These are phyloP conservation scores for Penicillium nordicum DNA, from an alignment of 2,329 filamentous ascomycete species.

Conservation along the genomic window DNA sequence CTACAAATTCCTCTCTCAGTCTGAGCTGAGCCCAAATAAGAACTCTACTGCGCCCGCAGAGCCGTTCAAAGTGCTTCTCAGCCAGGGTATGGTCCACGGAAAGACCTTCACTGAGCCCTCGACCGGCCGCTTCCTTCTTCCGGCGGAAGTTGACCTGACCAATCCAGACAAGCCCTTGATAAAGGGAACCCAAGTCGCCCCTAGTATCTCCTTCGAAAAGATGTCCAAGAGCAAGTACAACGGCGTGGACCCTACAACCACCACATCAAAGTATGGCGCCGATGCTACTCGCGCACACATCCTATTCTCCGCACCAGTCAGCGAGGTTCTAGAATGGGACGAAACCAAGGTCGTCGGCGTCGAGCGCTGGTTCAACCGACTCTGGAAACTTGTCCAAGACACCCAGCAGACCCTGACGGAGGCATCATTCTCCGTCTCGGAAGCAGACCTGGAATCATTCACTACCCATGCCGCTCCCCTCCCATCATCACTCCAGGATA, in stretches of 20 bases:
- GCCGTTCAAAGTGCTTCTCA: conserved; percentile 77
- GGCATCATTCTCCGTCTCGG: conserved; percentile 22
- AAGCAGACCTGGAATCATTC: conserved; percentile 16
- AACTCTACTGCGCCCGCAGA: conserved; percentile 52
- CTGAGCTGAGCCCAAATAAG: conserved; percentile 38
- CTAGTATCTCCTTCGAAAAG: conserved; percentile 73
- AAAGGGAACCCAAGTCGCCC: conserved; percentile 56
- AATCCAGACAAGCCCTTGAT: conserved; percentile 58
- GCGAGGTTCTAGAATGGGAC: conserved; percentile 83
- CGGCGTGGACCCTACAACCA: conserved; percentile 74
- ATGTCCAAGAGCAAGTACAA: conserved; percentile 97
- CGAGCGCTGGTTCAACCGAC: conserved; percentile 71
- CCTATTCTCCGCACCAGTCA: conserved; percentile 81
- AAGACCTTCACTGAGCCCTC: conserved; percentile 73
- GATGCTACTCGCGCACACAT: conserved; percentile 84
- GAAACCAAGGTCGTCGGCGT: conserved; percentile 77
- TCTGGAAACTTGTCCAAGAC: conserved; percentile 58
- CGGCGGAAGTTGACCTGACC: conserved; percentile 67
- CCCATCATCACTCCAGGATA: conserved; percentile 26
- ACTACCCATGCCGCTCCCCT: conserved; percentile 26
- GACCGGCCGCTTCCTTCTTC: conserved; percentile 72
- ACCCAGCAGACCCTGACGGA: conserved; percentile 26
- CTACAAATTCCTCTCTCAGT: conserved; percentile 73
- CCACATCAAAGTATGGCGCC: conserved; percentile 72
- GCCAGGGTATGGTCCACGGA: conserved; percentile 91